Evolutionary conservation across 306 rosid species (phyloP), one percentile per base, ranked within the genome.

Genomic region (Trifolium fragiferum): DNA sequence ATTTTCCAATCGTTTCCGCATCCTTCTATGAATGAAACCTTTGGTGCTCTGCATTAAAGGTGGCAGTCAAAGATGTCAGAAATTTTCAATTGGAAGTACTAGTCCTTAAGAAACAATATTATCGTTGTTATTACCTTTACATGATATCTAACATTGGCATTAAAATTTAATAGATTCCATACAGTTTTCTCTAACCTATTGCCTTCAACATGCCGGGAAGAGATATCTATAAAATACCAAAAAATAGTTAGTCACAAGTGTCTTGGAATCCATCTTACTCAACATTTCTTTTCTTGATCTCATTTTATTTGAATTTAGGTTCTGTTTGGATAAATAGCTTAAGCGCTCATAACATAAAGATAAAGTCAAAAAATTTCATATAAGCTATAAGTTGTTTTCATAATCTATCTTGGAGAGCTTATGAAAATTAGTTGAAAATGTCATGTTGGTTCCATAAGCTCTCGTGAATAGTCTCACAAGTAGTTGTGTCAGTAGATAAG

Each of bases 21-120:
- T 90, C 85, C 89, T 86, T 88, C 93, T 86, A 43, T 91, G 97
- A 15, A 90, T 89, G 68, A 87, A 91, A 67, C 93, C 92, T 90
- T 87, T 84, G 68, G 97, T 86, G 77, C 89, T 80, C 96, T 91
- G 88, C 21, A 51, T 55, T 15, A 65, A 51, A 63, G 1, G 75
- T 73, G 32, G 68, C 58, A 75, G 61, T 66, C 55, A 75, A 46
- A 77, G 14, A 43, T 61, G n/a, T 73, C 51, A 59, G 41, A 62
- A 20, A 64, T 76, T 77, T 60, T 60, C 60, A 70, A 61, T 62
- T 1, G 19, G 14, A 13, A n/a, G n/a, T n/a, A 15, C 7, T 33
- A 21, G 23, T 58, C 53, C 32, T 77, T 38, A 54, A 18, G 58
- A 41, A 79, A n/a, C 19, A 23, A 68, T 32, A 6, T 19, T 23